These are phyloP conservation scores for Magnolia changhungtana DNA, from an alignment of 164 flowering plant genomes.

Conservation along the genomic window DNA sequence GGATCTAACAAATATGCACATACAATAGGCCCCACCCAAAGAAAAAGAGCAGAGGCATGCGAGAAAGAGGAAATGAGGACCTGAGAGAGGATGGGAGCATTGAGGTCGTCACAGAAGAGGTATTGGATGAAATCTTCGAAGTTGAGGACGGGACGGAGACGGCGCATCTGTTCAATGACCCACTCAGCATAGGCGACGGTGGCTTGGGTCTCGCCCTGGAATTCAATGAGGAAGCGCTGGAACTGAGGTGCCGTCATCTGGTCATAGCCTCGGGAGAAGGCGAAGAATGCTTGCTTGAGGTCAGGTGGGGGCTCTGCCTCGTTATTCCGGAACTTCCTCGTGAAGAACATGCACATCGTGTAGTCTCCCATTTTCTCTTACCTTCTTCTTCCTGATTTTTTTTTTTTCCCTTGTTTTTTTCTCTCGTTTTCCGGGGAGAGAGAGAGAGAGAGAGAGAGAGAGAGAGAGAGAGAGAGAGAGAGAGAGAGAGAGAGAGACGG, in stretches of 20 bases:
- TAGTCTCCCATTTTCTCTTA: constrained; percentile 34
- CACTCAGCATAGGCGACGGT: constrained; percentile 35
- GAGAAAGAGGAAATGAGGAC: constrained; percentile 21
- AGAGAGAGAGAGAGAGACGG: background rate
- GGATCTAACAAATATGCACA: too few species aligned
- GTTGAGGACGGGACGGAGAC: constrained; percentile 26
- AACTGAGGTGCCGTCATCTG: constrained; percentile 59
- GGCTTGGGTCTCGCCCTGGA: constrained; percentile 43
- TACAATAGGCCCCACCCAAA: too few species aligned
- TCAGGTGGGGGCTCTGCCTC: constrained; percentile 60
- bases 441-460: too few species aligned
- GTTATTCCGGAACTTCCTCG: constrained; percentile 57
- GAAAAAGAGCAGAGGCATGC: background rate
- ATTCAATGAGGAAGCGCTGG: constrained; percentile 46
- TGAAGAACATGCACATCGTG: constrained; percentile 64
- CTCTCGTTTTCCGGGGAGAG: too few species aligned
- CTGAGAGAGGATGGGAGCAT: constrained; percentile 49
- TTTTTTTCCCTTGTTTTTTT: too few species aligned
- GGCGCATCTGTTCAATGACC: constrained; percentile 36
- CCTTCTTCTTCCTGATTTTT: background rate
- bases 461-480: too few species aligned
- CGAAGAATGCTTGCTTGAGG: constrained; percentile 43
- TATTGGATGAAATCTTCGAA: constrained; percentile 63
- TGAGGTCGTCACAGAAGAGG: constrained; percentile 60
- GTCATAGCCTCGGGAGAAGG: constrained; percentile 30